Evolutionary conservation across 306 rosid genomes (phyloP), one percentile per base, ranked within the genome.

Genomic region (Casuarina cunninghamiana): DNA sequence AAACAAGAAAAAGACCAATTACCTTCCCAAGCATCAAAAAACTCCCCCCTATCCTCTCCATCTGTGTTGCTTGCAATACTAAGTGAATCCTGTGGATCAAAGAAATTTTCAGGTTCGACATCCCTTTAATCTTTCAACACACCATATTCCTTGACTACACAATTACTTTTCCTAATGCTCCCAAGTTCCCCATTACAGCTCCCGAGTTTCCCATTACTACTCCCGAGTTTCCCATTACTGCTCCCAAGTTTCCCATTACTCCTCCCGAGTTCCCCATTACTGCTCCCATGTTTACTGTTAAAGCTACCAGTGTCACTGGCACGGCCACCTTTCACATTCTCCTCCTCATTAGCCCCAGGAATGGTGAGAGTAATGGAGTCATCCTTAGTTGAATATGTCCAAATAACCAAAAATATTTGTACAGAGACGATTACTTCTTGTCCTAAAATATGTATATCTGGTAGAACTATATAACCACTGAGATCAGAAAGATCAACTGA

Each of bases 21-120:
- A n/a, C n/a, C n/a, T n/a, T n/a, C n/a, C n/a, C n/a, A n/a, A n/a
- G n/a, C n/a, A n/a, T n/a, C n/a, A n/a, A n/a, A n/a, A n/a, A n/a
- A n/a, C n/a, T n/a, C n/a, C n/a, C n/a, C n/a, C n/a, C n/a, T n/a
- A 35, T 90, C 99, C 66, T 96, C 99, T 58, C 77, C 96, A 71
- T 96, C 99, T 12, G 91, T 91, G 83, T 65, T 86, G 74, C 99
- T 91, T 10, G 90, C 17, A 41, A 78, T 69, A 77, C 98, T 91
- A 96, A 87, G 77, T 1, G 93, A 87, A 10, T 96, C 99, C 51
- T 76, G 83, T 0, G 90, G 96, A 82, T 96, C 98, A 85, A 85
- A 87, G 83, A 91, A 93, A 80, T 93, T 90, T 51, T 96, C 99
- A 57, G 58, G 17, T 12, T 88, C 99, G 6, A 86, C 79, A 49